Base-by-base conservation (phyloP, 1,139 yeast genomes). In the Kurtzmaniella quercitrusa region DNA sequence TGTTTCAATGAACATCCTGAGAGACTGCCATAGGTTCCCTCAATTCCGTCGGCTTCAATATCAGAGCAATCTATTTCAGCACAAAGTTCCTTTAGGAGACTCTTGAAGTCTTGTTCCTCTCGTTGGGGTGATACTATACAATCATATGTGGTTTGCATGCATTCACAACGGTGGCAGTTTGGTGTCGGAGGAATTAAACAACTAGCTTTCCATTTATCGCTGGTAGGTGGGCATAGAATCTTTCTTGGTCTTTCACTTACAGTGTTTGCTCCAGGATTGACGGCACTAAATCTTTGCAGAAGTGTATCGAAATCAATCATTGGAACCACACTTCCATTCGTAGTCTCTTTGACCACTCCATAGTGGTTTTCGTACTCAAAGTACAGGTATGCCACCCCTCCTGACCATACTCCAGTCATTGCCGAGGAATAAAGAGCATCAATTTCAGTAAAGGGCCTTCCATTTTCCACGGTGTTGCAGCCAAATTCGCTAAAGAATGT, bases 401-500 rank as follows among this genome's bases (percentile, higher is more conserved):
- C 75, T 2, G 73, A 66, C 73, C 73, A 69, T 5, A 68, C 69
- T 36, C 60, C 58, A 3, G 64, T 46, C 75, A 69, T 69, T 3
- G 61, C 55, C 27, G 58, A 47, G 1, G 73, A 70, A 46, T 58
- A 68, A 15, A 69, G 47, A 3, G 69, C 68, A 44, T 67, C 73
- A 14, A 69, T 60, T 45, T 68, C 73, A 2, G 83, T 78, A 51
- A 80, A 80, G 1, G 84, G 84, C 42, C 85, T 64, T 21, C 83
- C 83, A 44, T 70, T 62, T 17, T 19, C 16, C 15, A 70, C 65
- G 3, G 54, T 49, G 52, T 80, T 80, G 56, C 86, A 81, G 6
- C 85, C 85, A 63, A 73, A 80, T 51, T 80, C 86, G 44, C 83
- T 77, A 55, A 80, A 79, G 53, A 80, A 78, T 0, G 78, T 66